A percentile compares a stretch with the other conserved stretches of the same genome.
Conservation (phyloP, 768 basidiomycete genomes). For the Termitomyces titanicus region DNA sequence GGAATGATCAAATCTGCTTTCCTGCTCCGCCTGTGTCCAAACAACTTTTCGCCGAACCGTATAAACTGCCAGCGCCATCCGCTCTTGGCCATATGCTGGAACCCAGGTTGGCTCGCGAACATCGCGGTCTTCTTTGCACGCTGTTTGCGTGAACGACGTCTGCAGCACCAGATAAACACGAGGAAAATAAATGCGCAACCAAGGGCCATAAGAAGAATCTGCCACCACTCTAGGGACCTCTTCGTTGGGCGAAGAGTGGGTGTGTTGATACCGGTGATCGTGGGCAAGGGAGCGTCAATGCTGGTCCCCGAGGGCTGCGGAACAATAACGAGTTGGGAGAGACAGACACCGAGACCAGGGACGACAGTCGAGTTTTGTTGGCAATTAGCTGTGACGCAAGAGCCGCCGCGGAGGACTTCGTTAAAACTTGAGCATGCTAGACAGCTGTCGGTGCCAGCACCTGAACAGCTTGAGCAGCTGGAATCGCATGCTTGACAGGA, state of each 20-base stretch:
- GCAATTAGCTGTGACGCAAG: conserved; percentile 64
- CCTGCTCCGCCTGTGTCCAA: conserved; percentile 38
- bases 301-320: conserved; percentile 44
- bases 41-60: conserved; percentile 57
- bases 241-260: conserved; percentile 33
- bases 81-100: conserved; percentile 28
- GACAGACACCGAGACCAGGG: conserved; percentile 72
- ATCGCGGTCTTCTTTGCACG: conserved; percentile 60
- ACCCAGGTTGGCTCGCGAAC: conserved; percentile 46
- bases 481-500: conserved; percentile 67
- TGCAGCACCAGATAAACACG: conserved; percentile 60
- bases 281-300: conserved; percentile 44
- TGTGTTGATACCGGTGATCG: conserved; percentile 51
- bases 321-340: conserved; percentile 62
- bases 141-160: conserved; percentile 63
- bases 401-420: conserved; percentile 39
- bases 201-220: conserved; percentile 79
- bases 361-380: conserved; percentile 50
- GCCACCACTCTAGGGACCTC: conserved; percentile 67
- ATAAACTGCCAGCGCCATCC: conserved; percentile 56
- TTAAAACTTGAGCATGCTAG: conserved; percentile 51
- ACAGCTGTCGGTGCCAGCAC: conserved; percentile 48
- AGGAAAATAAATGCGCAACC: conserved; percentile 80
- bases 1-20: conserved; percentile 6
- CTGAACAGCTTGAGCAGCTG: conserved; percentile 62